These are phyloP conservation scores for Daedaleopsis nitida DNA, from an alignment of 768 basidiomycete genomes.

Conservation along the genomic window DNA sequence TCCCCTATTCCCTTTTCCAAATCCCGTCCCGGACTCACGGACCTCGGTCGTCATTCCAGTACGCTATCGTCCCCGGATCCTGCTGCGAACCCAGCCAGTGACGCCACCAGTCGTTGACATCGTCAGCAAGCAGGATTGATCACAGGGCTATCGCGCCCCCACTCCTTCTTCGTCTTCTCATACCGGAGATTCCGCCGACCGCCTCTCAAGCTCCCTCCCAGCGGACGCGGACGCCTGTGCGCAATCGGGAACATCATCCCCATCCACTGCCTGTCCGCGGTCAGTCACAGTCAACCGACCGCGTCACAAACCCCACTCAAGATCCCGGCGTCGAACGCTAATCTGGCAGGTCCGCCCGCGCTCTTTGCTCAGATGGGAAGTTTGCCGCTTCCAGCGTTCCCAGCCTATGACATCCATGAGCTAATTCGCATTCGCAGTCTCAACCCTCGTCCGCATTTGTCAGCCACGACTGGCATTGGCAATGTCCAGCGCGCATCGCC, in stretches of 20 bases:
- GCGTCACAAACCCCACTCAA: neutral
- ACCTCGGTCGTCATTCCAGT: neutral
- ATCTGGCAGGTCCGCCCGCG: neutral
- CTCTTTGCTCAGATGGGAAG: no score
- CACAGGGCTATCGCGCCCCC: neutral
- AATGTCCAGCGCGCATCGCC: no score
- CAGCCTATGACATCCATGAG: no score
- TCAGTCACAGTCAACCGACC: neutral
- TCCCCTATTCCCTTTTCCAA: neutral
- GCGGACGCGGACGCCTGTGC: neutral
- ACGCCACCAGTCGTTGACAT: neutral
- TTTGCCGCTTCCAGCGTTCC: no score
- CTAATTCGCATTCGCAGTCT: no score
- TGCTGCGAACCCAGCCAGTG: neutral
- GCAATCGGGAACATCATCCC: neutral
- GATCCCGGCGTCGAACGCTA: neutral
- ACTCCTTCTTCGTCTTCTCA: neutral
- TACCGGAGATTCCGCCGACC: neutral
- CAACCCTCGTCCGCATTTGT: no score
- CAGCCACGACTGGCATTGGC: no score
- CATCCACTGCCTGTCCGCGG: neutral
- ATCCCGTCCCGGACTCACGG: neutral
- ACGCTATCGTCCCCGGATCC: constrained; percentile 1
- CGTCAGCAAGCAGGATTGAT: neutral
- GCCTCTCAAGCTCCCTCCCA: neutral